Conservation (phyloP, 202 grass and related monocot genomes). For the Cymbopogon flexuosus region DNA sequence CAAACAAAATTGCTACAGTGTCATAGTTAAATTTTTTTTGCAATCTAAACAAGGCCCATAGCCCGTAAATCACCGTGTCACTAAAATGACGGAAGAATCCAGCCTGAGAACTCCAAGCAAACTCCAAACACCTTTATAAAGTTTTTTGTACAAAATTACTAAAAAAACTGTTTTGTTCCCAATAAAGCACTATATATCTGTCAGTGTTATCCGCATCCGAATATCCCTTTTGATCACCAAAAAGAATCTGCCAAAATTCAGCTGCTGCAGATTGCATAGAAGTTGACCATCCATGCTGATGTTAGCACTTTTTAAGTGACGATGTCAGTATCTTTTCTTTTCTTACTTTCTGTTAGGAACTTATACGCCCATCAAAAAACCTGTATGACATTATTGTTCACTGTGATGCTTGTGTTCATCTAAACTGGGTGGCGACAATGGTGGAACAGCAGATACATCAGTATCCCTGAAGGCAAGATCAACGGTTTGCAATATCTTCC, state of each 20-base stretch:
- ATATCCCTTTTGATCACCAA: not conserved
- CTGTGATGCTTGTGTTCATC: not conserved
- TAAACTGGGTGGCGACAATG: slow-evolving; percentile 56
- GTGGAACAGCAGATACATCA: slow-evolving; percentile 45
- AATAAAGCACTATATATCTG: not conserved
- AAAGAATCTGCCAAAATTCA: not conserved
- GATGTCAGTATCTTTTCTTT: not conserved
- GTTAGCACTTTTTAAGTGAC: not conserved
- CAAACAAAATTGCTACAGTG: too few species aligned
- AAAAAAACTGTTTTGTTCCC: not conserved
- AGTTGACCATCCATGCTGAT: slow-evolving; percentile 10
- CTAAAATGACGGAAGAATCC: too few species aligned
- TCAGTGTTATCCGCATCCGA: not conserved
- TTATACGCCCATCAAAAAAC: not conserved
- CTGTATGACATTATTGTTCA: slow-evolving; percentile 15
- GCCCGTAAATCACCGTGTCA: too few species aligned
- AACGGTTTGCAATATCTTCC: slow-evolving; percentile 54
- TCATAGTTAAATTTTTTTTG: too few species aligned
- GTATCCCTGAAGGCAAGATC: not conserved
- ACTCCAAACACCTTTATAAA: not conserved
- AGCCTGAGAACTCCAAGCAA: not conserved
- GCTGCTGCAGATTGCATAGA: not conserved
- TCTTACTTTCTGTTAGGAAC: not conserved
- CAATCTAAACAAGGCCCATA: too few species aligned
- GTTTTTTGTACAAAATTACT: not conserved